Base-by-base conservation (phyloP, 208 protist genomes). In the Borovskyia barvae region DNA sequence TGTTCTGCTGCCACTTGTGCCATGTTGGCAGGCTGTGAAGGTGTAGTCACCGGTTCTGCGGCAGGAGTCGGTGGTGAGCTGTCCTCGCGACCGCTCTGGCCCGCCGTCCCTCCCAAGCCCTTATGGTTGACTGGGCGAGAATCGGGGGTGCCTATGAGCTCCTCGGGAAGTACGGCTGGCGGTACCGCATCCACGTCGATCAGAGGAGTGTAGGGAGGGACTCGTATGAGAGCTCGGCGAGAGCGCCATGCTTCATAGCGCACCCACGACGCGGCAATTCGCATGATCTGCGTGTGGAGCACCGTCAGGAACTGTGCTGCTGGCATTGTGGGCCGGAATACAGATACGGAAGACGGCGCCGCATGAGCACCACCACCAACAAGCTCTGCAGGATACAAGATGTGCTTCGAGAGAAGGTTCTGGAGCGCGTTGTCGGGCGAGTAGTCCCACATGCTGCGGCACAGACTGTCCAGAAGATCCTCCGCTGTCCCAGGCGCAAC, bases 141-240 rank as follows among this genome's bases (percentile, higher is more conserved):
- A 20, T 66, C 51, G 11, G 45, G 28, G 2, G 22, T 19, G 8
- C 36, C 24, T 14, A 26, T 20, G 19, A n/a, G 20, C 45, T 71
- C 63, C 25, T 58, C 33, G 14, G 29, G 35, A n/a, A 40, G 53
- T 3, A 30, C 28, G 2, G 55, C n/a, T 11, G 45, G 35, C 29
- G 59, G 17, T 2, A 48, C 28, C 4, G 65, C 67, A 28, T 82
- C 70, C 0, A 62, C 48, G 37, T 82, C 67, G 25, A 55, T 45
- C 7, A 80, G 66, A 0, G 65, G 53, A 2, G 50, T 57, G 66
- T 82, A 87, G 1, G 54, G 39, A 22, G 80, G 80, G 14, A 87
- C 80, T 14, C 39, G 35, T 19, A 82, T 61, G 8, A 64, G 61
- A 2, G 12, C 28, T 0, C 67, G 64, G 0, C 15, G n/a, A 12